These are phyloP conservation scores for Trapa bicornis DNA, from an alignment of 345 rosid genomes.

Conservation along the genomic window DNA sequence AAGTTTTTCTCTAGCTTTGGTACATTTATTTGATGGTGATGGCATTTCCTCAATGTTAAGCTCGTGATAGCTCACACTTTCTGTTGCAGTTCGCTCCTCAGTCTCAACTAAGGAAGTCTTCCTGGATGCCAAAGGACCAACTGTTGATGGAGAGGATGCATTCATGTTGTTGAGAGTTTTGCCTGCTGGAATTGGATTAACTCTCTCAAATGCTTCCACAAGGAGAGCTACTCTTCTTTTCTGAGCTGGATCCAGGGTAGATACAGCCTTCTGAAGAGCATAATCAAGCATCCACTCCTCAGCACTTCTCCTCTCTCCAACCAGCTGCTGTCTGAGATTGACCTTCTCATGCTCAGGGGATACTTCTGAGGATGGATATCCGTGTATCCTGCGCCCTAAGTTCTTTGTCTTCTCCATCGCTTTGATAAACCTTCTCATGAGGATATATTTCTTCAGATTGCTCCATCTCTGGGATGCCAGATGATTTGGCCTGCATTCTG, in stretches of 20 bases:
- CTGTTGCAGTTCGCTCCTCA: constrained; percentile 11
- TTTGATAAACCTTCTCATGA: constrained; percentile 67
- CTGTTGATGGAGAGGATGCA: constrained; percentile 19
- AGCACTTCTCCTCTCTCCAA: constrained; percentile 49
- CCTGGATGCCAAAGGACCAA: constrained; percentile 25
- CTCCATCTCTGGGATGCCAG: constrained; percentile 61
- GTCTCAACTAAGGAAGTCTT: constrained; percentile 12
- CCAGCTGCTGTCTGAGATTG: constrained; percentile 45
- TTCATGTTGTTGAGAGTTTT: constrained; percentile 14
- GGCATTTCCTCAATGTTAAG: constrained; percentile 4
- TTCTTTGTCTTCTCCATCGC: constrained; percentile 56
- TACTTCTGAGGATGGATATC: constrained; percentile 26
- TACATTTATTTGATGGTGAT: not conserved
- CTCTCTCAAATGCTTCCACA: constrained; percentile 91
- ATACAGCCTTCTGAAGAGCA: constrained; percentile 62
- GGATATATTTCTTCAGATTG: constrained; percentile 58
- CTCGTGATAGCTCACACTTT: constrained; percentile 8
- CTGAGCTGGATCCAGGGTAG: constrained; percentile 61
- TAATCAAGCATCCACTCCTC: constrained; percentile 98
- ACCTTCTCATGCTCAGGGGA: constrained; percentile 58
- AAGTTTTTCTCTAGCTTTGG: not conserved
- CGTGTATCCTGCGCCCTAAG: constrained; percentile 34
- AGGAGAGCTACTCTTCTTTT: constrained; percentile 72
- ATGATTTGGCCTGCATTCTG: constrained; percentile 20
- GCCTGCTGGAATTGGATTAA: constrained; percentile 37